Percentiles rank a stretch among this genome's conserved stretches.
These are phyloP conservation scores for Hydnum rufescens DNA, from an alignment of 768 basidiomycete species.

Conservation along the genomic window DNA sequence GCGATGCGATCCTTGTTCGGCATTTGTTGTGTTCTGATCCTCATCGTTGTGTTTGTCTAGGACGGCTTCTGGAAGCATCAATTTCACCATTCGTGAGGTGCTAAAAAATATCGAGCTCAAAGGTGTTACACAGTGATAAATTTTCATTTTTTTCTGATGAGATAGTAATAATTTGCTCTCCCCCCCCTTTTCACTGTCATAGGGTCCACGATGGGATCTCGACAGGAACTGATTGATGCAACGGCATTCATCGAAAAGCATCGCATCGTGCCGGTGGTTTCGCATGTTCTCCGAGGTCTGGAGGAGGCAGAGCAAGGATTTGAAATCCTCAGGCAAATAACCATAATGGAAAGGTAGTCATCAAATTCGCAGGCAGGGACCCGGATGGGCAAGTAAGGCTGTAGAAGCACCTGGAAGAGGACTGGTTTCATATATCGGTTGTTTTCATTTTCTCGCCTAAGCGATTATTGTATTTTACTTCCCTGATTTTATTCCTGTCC, in stretches of 20 bases:
- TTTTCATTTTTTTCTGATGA: background rate
- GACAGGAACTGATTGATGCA: constrained; percentile 48
- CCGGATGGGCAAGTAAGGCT: background rate
- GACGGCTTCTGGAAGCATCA: constrained; percentile 39
- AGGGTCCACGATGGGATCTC: constrained; percentile 79
- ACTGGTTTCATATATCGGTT: too few species aligned
- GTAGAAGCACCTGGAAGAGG: background rate
- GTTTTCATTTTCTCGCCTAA: too few species aligned
- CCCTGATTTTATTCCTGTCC: too few species aligned
- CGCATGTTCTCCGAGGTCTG: constrained; percentile 48
- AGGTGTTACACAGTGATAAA: constrained; percentile 23
- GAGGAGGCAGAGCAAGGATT: constrained; percentile 49
- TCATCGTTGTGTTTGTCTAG: too few species aligned
- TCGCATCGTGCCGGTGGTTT: constrained; percentile 47
- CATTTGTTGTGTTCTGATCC: too few species aligned
- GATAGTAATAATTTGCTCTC: too few species aligned
- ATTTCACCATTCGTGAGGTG: constrained; percentile 61
- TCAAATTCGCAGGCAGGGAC: constrained; percentile 13
- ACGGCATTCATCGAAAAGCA: constrained; percentile 49
- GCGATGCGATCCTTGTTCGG: background rate
- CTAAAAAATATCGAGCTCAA: constrained; percentile 53
- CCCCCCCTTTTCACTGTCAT: background rate
- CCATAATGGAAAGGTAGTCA: constrained; percentile 64
- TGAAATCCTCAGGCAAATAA: constrained; percentile 38
- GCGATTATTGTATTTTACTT: too few species aligned